A percentile compares a stretch with the other conserved stretches of the same genome.
phyloP scores from a whole-genome alignment of 495 filamentous ascomycete species.

The Xylaria flabelliformis region DNA sequence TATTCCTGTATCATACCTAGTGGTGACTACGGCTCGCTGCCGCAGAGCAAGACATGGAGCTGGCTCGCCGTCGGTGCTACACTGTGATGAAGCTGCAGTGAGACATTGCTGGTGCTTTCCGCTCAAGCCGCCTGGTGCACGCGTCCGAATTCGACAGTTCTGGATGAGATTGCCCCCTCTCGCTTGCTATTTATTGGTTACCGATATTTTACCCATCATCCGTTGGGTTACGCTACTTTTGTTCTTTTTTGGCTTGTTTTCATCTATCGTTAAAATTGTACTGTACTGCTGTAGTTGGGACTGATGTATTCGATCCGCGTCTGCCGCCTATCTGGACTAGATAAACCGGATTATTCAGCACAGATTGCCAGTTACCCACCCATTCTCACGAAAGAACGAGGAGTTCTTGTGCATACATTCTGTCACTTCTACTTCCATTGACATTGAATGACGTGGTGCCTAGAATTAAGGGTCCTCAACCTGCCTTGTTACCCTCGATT shows the following conservation, averaged over 20 bases:
- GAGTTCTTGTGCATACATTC: not conserved
- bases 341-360: slow-evolving; percentile 4
- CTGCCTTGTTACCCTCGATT: not conserved
- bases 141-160: slow-evolving; percentile 19
- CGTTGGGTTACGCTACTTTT: slow-evolving; percentile 17
- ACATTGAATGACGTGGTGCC: not conserved
- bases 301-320: slow-evolving; percentile 18
- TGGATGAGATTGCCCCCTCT: slow-evolving; percentile 10
- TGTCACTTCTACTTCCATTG: not conserved
- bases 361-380: not conserved
- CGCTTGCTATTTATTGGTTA: slow-evolving; percentile 17
- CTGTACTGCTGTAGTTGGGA: not conserved
- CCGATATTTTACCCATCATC: slow-evolving; percentile 15
- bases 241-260: not conserved
- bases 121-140: slow-evolving; percentile 21
- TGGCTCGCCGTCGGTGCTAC: not conserved
- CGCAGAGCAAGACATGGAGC: not conserved
- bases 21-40: slow-evolving; percentile 1
- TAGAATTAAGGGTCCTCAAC: not conserved
- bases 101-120: slow-evolving; percentile 24
- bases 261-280: not conserved
- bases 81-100: slow-evolving; percentile 18
- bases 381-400: slow-evolving; percentile 5
- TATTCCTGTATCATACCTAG: slow-evolving; percentile 1
- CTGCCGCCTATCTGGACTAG: slow-evolving; percentile 15